A percentile compares a stretch with the other conserved stretches of the same genome.
phyloP scores from a whole-genome alignment of 352 stramenopile genomes.

The Plasmopara muralis region DNA sequence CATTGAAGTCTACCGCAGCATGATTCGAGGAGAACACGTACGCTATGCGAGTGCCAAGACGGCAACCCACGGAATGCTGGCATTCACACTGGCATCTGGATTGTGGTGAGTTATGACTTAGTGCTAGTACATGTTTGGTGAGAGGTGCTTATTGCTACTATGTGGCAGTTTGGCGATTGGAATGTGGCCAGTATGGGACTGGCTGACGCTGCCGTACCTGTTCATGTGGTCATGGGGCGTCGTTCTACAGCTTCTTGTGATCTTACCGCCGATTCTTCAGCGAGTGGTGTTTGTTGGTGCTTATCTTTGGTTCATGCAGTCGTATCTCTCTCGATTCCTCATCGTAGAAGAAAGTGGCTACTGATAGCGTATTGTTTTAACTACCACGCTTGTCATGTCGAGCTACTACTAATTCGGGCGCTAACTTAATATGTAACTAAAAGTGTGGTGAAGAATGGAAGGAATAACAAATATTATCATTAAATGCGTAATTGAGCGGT shows the following conservation, averaged over 20 bases:
- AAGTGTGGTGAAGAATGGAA: too few relatives aligned
- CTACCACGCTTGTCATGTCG: too few relatives aligned
- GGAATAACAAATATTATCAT: too few relatives aligned
- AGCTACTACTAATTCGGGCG: too few relatives aligned
- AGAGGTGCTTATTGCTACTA: background rate
- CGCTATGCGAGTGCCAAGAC: constrained; percentile 54
- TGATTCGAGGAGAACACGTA: constrained; percentile 52
- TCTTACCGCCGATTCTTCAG: constrained; percentile 54
- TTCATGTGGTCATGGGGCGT: constrained; percentile 83
- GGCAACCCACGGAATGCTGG: constrained; percentile 62
- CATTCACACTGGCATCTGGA: constrained; percentile 47
- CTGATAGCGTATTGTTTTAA: too few relatives aligned
- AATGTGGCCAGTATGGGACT: constrained; percentile 71
- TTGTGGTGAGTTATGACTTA: constrained; percentile 28
- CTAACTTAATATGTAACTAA: too few relatives aligned
- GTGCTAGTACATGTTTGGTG: background rate
- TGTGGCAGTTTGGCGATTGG: constrained; percentile 50
- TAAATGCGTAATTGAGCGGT: too few relatives aligned
- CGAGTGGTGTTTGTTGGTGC: constrained; percentile 48
- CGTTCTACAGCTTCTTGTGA: constrained; percentile 57
- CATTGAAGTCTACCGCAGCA: constrained; percentile 64
- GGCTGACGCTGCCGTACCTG: constrained; percentile 65
- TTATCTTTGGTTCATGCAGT: constrained; percentile 76
- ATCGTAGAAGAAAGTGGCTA: background rate
- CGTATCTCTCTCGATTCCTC: constrained; percentile 42